Conservation (phyloP, 768 basidiomycete species). For the Imleria badia region DNA sequence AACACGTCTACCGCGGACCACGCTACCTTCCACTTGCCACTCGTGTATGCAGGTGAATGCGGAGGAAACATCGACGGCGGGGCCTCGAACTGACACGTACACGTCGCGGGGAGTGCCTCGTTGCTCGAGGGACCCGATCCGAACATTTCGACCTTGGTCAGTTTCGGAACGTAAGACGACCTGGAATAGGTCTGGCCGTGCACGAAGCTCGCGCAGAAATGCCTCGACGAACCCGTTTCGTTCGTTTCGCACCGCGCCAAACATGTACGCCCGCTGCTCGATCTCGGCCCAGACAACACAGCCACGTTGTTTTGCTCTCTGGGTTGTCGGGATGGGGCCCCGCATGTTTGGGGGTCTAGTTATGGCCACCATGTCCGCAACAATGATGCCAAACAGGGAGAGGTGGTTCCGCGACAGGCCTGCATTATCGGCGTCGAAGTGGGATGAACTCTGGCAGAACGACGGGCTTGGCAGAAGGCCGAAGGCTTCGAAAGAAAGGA, state of each 20-base stretch:
- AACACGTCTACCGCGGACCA: constrained; percentile 22
- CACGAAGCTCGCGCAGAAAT: constrained; percentile 31
- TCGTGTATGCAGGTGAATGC: neutral
- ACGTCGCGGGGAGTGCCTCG: constrained; percentile 12
- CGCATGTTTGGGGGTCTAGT: neutral
- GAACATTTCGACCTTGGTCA: constrained; percentile 22
- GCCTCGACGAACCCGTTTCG: constrained; percentile 24
- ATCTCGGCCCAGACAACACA: constrained; percentile 26
- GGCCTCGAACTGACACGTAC: constrained; percentile 21
- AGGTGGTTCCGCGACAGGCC: constrained; percentile 17
- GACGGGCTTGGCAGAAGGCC: constrained; percentile 17
- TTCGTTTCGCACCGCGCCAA: constrained; percentile 33
- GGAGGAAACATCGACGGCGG: constrained; percentile 3
- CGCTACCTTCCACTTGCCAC: constrained; percentile 10
- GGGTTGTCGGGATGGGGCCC: constrained; percentile 3
- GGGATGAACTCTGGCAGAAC: constrained; percentile 13
- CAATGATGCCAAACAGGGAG: constrained; percentile 18
- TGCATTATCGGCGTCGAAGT: neutral
- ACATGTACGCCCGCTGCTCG: constrained; percentile 28
- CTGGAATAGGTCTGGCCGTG: constrained; percentile 32
- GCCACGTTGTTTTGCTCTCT: constrained; percentile 11
- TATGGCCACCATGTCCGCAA: constrained; percentile 19
- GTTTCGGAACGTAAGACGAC: constrained; percentile 32
- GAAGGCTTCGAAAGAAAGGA: constrained; percentile 27
- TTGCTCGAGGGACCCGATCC: constrained; percentile 16